Evolutionary conservation across 306 rosid species (phyloP).

Genomic region (Castanopsis chinensis): DNA sequence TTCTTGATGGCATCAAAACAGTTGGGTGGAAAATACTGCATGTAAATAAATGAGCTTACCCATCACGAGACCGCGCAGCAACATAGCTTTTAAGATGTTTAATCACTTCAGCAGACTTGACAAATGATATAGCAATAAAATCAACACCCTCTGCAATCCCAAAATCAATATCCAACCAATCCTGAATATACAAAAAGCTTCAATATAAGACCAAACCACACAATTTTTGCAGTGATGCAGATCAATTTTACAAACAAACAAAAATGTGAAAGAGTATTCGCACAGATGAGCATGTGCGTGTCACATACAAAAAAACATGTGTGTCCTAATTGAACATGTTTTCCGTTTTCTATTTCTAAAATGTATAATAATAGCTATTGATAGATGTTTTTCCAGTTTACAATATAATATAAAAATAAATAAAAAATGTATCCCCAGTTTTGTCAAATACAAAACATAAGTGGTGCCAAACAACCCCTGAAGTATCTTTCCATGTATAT

Average conservation of each 20-base stretch:
- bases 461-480: neutral
- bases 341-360: neutral
- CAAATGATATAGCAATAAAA: constrained; percentile 93
- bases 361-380: neutral
- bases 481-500: neutral
- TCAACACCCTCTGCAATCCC: constrained; percentile 97
- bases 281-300: neutral
- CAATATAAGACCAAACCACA: constrained; percentile 32
- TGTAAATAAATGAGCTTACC: constrained; percentile 35
- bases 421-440: neutral
- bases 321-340: neutral
- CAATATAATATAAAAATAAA: neutral
- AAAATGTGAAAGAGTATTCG: neutral
- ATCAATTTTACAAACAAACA: constrained; percentile 1
- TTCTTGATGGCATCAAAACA: neutral
- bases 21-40: neutral
- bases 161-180: constrained; percentile 98
- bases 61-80: constrained; percentile 83
- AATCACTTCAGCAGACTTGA: constrained; percentile 98
- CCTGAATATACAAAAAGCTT: constrained; percentile 46
- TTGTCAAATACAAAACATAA: neutral
- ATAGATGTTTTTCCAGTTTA: neutral
- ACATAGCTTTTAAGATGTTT: constrained; percentile 96
- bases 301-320: neutral
- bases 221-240: constrained; percentile 1